A percentile compares a stretch with the other conserved stretches of the same genome.
These are phyloP conservation scores for Cubamyces sp. DNA, from an alignment of 768 basidiomycete species.

Conservation along the genomic window DNA sequence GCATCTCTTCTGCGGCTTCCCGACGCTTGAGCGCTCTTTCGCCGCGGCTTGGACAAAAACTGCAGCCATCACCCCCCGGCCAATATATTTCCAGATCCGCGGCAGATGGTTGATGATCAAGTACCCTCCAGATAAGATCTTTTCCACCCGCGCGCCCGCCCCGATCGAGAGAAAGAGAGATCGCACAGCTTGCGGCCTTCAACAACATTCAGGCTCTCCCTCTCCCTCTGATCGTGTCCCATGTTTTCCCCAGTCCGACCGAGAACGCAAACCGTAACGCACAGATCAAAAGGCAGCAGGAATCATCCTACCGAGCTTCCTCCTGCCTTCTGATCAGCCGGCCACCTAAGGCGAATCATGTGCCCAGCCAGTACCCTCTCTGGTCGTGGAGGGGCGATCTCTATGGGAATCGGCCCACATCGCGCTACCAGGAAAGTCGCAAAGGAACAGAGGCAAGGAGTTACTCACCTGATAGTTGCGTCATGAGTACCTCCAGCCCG, in stretches of 20 bases:
- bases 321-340: background rate
- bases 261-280: background rate
- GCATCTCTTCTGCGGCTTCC: background rate
- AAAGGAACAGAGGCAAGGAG: too few species aligned
- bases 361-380: too few species aligned
- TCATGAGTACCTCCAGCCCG: too few species aligned
- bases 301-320: background rate
- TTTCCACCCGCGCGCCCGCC: background rate
- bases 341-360: too few species aligned
- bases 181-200: background rate
- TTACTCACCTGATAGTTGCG: too few species aligned
- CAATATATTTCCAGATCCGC: slow-evolving; percentile 8
- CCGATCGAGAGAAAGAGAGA: slow-evolving; percentile 1
- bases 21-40: too few species aligned
- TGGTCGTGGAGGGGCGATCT: too few species aligned
- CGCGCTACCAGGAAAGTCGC: too few species aligned
- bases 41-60: background rate
- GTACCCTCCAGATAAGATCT: slow-evolving; percentile 4
- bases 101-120: slow-evolving; percentile 13
- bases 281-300: background rate
- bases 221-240: background rate
- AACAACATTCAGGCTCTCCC: slow-evolving; percentile 8
- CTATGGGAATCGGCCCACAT: too few species aligned
- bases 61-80: background rate
- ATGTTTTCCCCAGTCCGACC: background rate